These are phyloP conservation scores for Trifolium subterraneum DNA, from an alignment of 306 rosid genomes.

Conservation along the genomic window DNA sequence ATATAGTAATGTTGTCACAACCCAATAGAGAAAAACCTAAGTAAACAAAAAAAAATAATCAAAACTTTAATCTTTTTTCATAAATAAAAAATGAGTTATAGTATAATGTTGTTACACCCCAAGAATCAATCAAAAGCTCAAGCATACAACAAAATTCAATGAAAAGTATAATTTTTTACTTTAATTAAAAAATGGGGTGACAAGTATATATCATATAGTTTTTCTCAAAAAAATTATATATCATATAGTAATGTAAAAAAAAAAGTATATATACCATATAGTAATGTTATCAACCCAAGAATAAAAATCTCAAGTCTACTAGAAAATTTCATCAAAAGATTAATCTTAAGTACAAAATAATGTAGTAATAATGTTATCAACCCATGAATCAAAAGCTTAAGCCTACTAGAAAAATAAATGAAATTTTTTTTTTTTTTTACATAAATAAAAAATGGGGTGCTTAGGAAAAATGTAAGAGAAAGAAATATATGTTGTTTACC, in stretches of 20 bases:
- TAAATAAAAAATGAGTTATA: neutral
- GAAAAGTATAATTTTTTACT: neutral
- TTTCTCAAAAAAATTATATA: no score
- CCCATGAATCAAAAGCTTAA: neutral
- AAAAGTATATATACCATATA: neutral
- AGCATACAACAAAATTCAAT: constrained; percentile 24
- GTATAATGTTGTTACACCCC: neutral
- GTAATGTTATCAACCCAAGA: neutral
- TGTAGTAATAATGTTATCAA: neutral
- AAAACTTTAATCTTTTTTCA: neutral
- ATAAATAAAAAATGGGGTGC: neutral
- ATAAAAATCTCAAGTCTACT: neutral
- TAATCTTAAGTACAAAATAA: neutral
- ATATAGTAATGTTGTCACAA: neutral
- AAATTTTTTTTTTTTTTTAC: neutral
- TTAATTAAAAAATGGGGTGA: neutral
- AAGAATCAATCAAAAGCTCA: constrained; percentile 33
- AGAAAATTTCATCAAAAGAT: neutral
- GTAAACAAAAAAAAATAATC: neutral
- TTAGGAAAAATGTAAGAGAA: constrained; percentile 23
- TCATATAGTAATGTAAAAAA: no score
- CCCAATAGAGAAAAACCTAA: neutral
- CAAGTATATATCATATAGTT: neutral
- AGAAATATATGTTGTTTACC: neutral
- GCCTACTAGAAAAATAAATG: neutral